Base-by-base conservation (phyloP, 176 grass and related monocot genomes). In the Phragmites australis region DNA sequence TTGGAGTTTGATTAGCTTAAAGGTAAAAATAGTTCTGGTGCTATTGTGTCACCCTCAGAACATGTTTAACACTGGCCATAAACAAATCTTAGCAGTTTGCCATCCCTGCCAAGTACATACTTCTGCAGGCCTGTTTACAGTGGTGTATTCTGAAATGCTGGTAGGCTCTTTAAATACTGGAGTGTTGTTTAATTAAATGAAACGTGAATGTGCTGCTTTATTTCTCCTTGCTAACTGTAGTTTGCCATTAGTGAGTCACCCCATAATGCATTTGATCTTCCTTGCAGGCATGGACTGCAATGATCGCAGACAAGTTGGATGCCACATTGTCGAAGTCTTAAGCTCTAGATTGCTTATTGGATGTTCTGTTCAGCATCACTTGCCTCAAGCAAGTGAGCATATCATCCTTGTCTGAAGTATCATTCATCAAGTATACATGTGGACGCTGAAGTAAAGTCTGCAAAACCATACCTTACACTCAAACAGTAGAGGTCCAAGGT, bases 231-330 rank as follows among this genome's bases (percentile, higher is more conserved):
- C 39, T 72, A 9, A 8, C 29, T 59, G 47, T 27, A 72, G 22
- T 44, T 71, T 26, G 46, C 21, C 25, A 29, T 40, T 62, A 30
- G 15, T 43, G 32, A 27, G 27, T 65, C 47, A 41, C 23, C 23
- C 32, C 41, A 60, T 72, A 17, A 70, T 86, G 16, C 29, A 39
- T 21, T 43, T 81, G 15, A 63, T 17, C 51, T 75, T 78, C 21
- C 37, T 78, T 64, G 76, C 71, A 97, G 96, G 92, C 96, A 87
- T 98, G 96, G 95, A 98, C 93, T 67, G 89, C 60, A 73, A 83
- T 91, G 77, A 45, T 94, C 64, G 90, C 92, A 34, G 95, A 98
- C 52, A 98, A 98, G 70, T 57, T 97, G 74, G 90, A 94, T 85
- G 77, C 87, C 40, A 94, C 90, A 60, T 72, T 97, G 77, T 94